phyloP scores from a whole-genome alignment of 192 early-diverging fungal genomes.

The Rhizoclosmatium globosum region DNA sequence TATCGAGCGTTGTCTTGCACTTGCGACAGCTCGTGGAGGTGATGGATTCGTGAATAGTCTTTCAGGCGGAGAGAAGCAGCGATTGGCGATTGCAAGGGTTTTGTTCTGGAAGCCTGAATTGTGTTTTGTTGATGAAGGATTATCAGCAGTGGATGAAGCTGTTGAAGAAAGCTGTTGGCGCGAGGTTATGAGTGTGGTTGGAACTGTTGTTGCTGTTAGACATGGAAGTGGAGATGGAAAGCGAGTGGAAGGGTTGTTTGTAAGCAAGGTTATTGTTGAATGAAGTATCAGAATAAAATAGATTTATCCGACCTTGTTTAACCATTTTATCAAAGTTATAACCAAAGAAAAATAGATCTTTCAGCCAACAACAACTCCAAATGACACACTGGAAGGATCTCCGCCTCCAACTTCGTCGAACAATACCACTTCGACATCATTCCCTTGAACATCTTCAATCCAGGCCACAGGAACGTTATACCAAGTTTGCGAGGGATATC shows the following conservation, averaged over 20 bases:
- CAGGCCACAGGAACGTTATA: slow-evolving; percentile 47
- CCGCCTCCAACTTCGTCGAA: slow-evolving; percentile 49
- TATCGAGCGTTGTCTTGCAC: slow-evolving; percentile 43
- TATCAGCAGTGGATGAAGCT: slow-evolving; percentile 40
- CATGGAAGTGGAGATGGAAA: slow-evolving; percentile 3
- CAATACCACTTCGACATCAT: slow-evolving; percentile 40
- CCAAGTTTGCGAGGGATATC: slow-evolving; percentile 37
- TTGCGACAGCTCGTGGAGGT: background rate
- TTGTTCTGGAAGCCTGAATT: slow-evolving; percentile 73
- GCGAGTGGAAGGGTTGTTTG: slow-evolving; percentile 8
- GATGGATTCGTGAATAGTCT: slow-evolving; percentile 12
- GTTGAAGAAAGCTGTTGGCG: slow-evolving; percentile 18
- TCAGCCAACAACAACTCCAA: slow-evolving; percentile 37
- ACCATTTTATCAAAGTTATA: no score
- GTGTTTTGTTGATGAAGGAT: slow-evolving; percentile 62
- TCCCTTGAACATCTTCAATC: slow-evolving; percentile 28
- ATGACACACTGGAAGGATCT: slow-evolving; percentile 41
- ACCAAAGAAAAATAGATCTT: no score
- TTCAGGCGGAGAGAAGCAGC: slow-evolving; percentile 53
- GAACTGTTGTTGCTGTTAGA: slow-evolving; percentile 19
- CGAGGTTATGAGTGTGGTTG: background rate
- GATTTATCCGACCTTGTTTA: no score
- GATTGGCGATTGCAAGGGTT: slow-evolving; percentile 54
- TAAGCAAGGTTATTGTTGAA: background rate
- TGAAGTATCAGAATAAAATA: background rate